Evolutionary conservation across 2,329 filamentous ascomycete genomes (phyloP).

Genomic region (Sclerotinia glacialis): DNA sequence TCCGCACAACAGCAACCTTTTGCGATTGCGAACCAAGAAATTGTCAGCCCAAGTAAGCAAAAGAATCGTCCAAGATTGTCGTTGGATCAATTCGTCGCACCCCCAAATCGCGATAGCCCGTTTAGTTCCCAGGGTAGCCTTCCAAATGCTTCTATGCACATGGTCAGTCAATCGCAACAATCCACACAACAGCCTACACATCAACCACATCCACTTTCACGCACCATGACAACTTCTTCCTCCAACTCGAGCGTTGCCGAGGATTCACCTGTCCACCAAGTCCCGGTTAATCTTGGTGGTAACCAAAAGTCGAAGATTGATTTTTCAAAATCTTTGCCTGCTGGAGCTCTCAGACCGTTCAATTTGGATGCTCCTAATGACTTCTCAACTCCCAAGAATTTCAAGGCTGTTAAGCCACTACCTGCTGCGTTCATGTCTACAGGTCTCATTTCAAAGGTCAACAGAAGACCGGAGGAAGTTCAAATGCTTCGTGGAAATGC

Average conservation of each 20-base stretch:
- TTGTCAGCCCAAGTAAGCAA: conserved; percentile 54
- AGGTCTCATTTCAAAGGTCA: conserved; percentile 91
- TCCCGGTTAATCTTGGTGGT: conserved; percentile 54
- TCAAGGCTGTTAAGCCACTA: conserved; percentile 72
- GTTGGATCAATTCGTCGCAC: conserved; percentile 72
- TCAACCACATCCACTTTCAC: conserved; percentile 78
- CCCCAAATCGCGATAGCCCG: conserved; percentile 61
- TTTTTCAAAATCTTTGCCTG: conserved; percentile 75
- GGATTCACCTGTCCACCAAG: conserved; percentile 62
- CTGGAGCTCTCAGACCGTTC: conserved; percentile 56
- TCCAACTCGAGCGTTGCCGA: conserved; percentile 75
- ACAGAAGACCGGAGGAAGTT: conserved; percentile 72
- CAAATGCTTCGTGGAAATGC: conserved; percentile 49
- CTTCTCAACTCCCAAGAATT: conserved; percentile 73
- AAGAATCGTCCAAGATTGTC: conserved; percentile 69
- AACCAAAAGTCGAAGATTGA: conserved; percentile 51
- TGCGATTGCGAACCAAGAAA: conserved; percentile 43
- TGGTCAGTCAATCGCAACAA: conserved; percentile 41
- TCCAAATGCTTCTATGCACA: conserved; percentile 53
- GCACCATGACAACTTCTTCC: conserved; percentile 82
- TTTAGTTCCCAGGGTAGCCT: conserved; percentile 56
- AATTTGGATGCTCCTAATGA: conserved; percentile 45
- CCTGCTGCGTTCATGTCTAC: conserved; percentile 91
- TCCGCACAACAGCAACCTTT: conserved; percentile 31
- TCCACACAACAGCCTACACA: conserved; percentile 38